Evolutionary conservation across 139 green algal genomes (phyloP).

Genomic region (Nannochloris sp.): DNA sequence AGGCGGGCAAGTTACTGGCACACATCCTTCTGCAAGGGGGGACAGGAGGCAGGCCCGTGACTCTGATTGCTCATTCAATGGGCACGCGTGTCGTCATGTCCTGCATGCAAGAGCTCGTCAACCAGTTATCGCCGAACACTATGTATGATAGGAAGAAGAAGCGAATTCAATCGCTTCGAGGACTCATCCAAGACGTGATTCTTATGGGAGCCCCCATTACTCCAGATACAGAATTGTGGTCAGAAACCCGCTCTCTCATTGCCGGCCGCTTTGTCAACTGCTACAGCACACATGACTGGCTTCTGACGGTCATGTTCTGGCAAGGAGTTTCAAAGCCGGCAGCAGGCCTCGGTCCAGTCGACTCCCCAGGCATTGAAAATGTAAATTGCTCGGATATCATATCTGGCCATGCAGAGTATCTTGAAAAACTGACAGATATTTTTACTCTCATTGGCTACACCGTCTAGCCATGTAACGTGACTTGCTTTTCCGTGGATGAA

Average conservation of each 20-base stretch:
- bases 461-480: too few relatives aligned
- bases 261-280: slow-evolving; percentile 70
- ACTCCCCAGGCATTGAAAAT: slow-evolving; percentile 62
- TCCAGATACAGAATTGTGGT: slow-evolving; percentile 37
- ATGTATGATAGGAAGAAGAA: neutral
- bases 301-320: slow-evolving; percentile 54
- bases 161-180: neutral
- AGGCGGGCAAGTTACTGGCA: slow-evolving; percentile 53
- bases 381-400: slow-evolving; percentile 53
- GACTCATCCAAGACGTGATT: slow-evolving; percentile 43
- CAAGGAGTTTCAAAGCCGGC: slow-evolving; percentile 23
- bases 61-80: slow-evolving; percentile 42
- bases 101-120: slow-evolving; percentile 56
- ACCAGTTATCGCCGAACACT: slow-evolving; percentile 25
- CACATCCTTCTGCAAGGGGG: slow-evolving; percentile 46
- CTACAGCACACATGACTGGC: slow-evolving; percentile 69
- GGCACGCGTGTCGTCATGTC: slow-evolving; percentile 62
- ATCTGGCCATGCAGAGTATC: slow-evolving; percentile 51
- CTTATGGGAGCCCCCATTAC: slow-evolving; percentile 66
- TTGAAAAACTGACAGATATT: slow-evolving; percentile 40
- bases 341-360: slow-evolving; percentile 31
- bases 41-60: slow-evolving; percentile 56
- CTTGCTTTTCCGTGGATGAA: too few relatives aligned
- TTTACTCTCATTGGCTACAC: slow-evolving; percentile 15
- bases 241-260: slow-evolving; percentile 51